A percentile compares a stretch with the other conserved stretches of the same genome.
Conservation (phyloP, 2,329 filamentous ascomycete species). For the Phoma herbarum region DNA sequence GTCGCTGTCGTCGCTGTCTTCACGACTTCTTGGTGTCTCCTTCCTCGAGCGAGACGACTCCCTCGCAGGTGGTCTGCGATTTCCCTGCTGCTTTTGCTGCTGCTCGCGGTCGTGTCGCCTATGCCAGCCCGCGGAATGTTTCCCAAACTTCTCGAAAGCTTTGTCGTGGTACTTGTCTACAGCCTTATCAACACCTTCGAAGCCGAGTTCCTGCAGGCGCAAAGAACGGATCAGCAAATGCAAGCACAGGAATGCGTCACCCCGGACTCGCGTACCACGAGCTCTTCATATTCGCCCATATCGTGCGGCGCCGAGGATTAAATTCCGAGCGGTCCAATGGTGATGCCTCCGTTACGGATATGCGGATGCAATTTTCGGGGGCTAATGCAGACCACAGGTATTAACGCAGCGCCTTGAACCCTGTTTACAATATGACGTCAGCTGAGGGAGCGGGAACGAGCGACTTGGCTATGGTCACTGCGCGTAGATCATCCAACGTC, state of each 20-base stretch:
- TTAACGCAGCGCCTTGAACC: constrained; percentile 9
- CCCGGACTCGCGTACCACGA: constrained; percentile 35
- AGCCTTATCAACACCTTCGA: constrained; percentile 44
- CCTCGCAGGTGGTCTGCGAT: constrained; percentile 3
- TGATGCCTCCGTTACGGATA: constrained; percentile 13
- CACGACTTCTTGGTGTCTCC: neutral
- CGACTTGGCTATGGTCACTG: constrained; percentile 19
- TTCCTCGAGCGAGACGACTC: neutral
- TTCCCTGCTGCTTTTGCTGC: neutral
- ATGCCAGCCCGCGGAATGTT: constrained; percentile 18
- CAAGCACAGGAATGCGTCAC: constrained; percentile 10
- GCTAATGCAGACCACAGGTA: constrained; percentile 9
- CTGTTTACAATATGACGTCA: constrained; percentile 15
- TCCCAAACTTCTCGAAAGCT: constrained; percentile 32
- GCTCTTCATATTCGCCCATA: constrained; percentile 40
- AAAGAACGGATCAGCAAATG: constrained; percentile 23
- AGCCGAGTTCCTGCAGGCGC: constrained; percentile 45
- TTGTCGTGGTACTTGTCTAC: constrained; percentile 44
- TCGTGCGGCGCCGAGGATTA: constrained; percentile 13
- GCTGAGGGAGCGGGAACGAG: constrained; percentile 14
- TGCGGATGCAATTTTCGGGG: constrained; percentile 15
- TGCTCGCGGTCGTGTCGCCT: constrained; percentile 23
- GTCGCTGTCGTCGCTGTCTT: constrained; percentile 6
- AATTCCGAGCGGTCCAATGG: constrained; percentile 30
- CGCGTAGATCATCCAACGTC: constrained; percentile 13